Evolutionary conservation across 1,139 yeast genomes (phyloP).

Genomic region (Suhomyces ambrosiae): DNA sequence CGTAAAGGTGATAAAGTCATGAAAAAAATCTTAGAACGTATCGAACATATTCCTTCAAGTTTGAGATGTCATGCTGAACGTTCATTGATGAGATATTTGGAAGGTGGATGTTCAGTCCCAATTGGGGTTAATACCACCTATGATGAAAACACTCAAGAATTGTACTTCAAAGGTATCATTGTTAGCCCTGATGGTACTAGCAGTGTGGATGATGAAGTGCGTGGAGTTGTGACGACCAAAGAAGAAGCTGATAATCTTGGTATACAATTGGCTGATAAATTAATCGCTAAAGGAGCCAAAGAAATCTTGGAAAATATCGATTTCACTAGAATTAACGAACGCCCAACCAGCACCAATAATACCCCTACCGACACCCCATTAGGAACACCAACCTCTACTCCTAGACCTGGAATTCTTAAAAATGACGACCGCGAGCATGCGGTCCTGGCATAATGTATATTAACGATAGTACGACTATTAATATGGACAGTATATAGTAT

Average conservation of each 20-base stretch:
- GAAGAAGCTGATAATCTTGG: constrained; percentile 78
- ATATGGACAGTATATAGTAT: background rate
- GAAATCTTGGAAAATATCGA: constrained; percentile 79
- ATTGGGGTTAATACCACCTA: constrained; percentile 80
- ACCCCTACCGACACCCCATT: constrained; percentile 13
- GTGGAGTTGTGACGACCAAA: constrained; percentile 37
- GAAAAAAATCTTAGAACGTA: constrained; percentile 57
- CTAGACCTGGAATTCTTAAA: constrained; percentile 4
- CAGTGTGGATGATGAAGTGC: constrained; percentile 58
- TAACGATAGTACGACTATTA: constrained; percentile 1
- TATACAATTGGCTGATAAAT: constrained; percentile 61
- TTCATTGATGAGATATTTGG: constrained; percentile 79
- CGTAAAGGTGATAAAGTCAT: constrained; percentile 65
- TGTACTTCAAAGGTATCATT: constrained; percentile 69
- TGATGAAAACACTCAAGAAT: constrained; percentile 42
- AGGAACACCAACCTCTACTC: constrained; percentile 9
- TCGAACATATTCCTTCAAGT: constrained; percentile 70
- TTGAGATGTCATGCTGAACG: constrained; percentile 90
- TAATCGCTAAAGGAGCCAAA: constrained; percentile 80
- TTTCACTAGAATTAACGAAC: constrained; percentile 59
- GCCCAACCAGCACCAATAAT: constrained; percentile 24
- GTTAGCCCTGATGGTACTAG: constrained; percentile 82
- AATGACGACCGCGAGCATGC: background rate
- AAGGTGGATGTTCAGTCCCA: constrained; percentile 98
- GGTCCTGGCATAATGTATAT: constrained; percentile 7